Conservation (phyloP, 208 protist genomes). For the Wallacemonas sp. region DNA sequence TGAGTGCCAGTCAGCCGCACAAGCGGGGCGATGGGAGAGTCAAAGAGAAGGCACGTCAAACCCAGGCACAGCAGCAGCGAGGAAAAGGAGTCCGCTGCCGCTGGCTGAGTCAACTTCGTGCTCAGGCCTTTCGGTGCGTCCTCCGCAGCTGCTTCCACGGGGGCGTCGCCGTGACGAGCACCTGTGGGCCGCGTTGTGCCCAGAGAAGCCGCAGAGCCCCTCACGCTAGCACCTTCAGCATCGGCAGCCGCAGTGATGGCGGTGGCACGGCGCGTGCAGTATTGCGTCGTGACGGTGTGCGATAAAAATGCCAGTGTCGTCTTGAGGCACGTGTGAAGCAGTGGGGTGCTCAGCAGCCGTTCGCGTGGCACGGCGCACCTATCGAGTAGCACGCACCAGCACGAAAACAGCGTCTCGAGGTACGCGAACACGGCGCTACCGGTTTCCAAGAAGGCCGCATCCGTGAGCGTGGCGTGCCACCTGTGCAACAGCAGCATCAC, state of each 20-base stretch:
- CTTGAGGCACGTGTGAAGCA: slow-evolving; percentile 1
- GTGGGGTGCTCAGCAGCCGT: neutral
- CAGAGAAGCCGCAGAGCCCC: neutral
- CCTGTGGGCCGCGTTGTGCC: neutral
- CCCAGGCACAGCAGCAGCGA: neutral
- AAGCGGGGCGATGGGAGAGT: neutral
- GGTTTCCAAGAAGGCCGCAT: slow-evolving; percentile 5
- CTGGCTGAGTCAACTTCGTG: no score
- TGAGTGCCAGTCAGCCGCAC: neutral
- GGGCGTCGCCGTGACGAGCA: no score
- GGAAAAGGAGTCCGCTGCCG: slow-evolving; percentile 1
- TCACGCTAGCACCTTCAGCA: neutral
- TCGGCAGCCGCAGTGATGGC: neutral
- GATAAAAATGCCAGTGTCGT: neutral
- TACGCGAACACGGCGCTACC: neutral
- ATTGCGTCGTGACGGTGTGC: neutral
- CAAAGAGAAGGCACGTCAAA: neutral
- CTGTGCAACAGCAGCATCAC: slow-evolving; percentile 1
- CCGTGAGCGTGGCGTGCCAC: neutral
- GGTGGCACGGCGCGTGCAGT: slow-evolving; percentile 1
- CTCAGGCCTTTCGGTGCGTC: no score
- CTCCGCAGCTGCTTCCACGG: neutral
- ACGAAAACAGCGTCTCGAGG: slow-evolving; percentile 5
- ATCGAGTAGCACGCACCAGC: slow-evolving; percentile 6
- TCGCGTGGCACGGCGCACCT: neutral